These are phyloP conservation scores for Zanthoxylum bungeanum DNA, from an alignment of 345 rosid genomes.

Conservation along the genomic window DNA sequence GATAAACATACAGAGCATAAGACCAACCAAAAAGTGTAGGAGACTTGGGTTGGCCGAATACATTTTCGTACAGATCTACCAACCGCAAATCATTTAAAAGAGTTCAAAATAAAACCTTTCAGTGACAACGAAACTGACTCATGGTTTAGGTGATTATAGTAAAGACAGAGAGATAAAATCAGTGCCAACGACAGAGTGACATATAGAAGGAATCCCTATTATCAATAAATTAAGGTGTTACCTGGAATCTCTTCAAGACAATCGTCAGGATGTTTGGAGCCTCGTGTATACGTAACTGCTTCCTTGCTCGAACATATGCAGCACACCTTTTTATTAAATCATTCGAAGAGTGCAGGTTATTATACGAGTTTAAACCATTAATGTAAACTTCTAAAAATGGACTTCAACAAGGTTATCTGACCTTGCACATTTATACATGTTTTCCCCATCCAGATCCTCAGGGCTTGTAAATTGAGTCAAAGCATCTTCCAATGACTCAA, in stretches of 20 bases:
- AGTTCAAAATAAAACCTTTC: background rate
- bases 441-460: constrained; percentile 86
- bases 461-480: constrained; percentile 75
- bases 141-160: background rate
- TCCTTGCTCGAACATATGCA: constrained; percentile 69
- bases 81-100: background rate
- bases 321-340: constrained; percentile 52
- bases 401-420: constrained; percentile 19
- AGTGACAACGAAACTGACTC: background rate
- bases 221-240: constrained; percentile 21
- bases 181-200: background rate
- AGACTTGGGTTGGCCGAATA: too few relatives aligned
- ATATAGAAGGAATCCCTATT: background rate
- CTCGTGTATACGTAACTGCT: constrained; percentile 77
- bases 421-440: constrained; percentile 93
- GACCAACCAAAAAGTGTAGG: too few relatives aligned
- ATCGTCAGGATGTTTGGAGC: constrained; percentile 87
- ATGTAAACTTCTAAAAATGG: background rate
- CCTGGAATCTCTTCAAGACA: constrained; percentile 89
- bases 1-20: too few relatives aligned
- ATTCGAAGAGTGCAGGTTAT: background rate
- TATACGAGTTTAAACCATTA: background rate
- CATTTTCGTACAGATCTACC: background rate
- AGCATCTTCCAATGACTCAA: constrained; percentile 78
- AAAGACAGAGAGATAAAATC: background rate